Base-by-base conservation (phyloP, 2,329 filamentous ascomycete species). In the Apiospora hydei region DNA sequence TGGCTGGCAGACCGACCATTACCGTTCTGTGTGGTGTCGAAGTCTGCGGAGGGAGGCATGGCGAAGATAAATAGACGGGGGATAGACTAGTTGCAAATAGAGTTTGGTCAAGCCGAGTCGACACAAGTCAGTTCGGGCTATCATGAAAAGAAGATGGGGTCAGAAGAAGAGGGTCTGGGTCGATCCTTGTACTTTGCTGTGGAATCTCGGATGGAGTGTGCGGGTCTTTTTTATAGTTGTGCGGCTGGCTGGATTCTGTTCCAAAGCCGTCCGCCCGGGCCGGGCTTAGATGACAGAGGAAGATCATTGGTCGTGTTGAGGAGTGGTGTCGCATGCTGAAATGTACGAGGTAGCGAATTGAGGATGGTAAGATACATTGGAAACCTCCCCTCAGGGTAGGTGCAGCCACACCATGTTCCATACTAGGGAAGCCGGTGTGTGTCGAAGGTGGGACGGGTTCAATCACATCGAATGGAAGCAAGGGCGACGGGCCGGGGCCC, bases 31-130 rank as follows among this genome's bases (percentile, higher is more conserved):
- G 26, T 21, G 7, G 10, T n/a, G 57, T 49, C 26, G 10, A 69
- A 14, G 26, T 69, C 44, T 21, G 38, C 44, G 2, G 67, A 46
- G 34, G 67, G 67, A n/a, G 67, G 38, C 67, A 69, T 69, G 67
- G 26, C n/a, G 24, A 21, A 34, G 26, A 16, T 24, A 49, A 21
- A n/a, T 21, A 14, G 18, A 18, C 41, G 34, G 4, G 13, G 30
- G 8, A 4, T n/a, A n/a, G 57, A 4, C 34, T 64, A 64, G 57
- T 41, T 11, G 8, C 21, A 6, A 64, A 64, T 64, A 41, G 57
- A 64, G 57, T 64, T 38, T 24, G 11, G 34, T 38, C 34, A 24
- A 41, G 21, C 34, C 21, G 57, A 10, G 34, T 34, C 10, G 16
- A 34, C 30, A 16, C 11, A 16, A 34, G 26, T 57, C 51, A 57